Conservation (phyloP, 2,329 filamentous ascomycete genomes). For the Penicillium sp. region DNA sequence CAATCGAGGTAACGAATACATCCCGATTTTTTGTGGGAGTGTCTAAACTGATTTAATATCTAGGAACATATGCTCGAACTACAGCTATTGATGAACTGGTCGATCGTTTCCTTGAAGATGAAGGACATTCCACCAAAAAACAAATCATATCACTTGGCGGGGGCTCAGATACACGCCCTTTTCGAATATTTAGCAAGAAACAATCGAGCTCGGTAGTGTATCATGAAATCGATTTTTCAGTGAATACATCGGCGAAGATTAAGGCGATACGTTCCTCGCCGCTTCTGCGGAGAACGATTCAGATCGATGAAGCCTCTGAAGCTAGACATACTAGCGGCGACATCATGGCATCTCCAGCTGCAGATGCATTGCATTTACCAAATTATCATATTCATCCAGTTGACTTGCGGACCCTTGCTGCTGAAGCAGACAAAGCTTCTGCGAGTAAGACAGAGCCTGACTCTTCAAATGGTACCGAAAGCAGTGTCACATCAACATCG, state of each 20-base stretch:
- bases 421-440: background rate
- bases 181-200: constrained; percentile 60
- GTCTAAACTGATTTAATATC: background rate
- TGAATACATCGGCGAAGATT: constrained; percentile 67
- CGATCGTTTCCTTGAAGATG: constrained; percentile 60
- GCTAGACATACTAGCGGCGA: constrained; percentile 21
- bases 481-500: constrained; percentile 18
- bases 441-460: constrained; percentile 18
- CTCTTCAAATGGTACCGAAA: background rate
- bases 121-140: constrained; percentile 27
- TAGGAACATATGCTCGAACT: constrained; percentile 90
- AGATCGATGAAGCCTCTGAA: constrained; percentile 16
- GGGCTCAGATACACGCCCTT: constrained; percentile 86
- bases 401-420: constrained; percentile 62
- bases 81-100: constrained; percentile 77
- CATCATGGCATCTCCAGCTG: constrained; percentile 34
- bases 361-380: constrained; percentile 44
- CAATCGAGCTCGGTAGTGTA: constrained; percentile 59
- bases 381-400: constrained; percentile 58
- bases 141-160: constrained; percentile 93
- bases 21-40: background rate
- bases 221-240: constrained; percentile 87
- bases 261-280: constrained; percentile 33
- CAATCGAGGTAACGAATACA: constrained; percentile 67
- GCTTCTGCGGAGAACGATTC: constrained; percentile 28